Evolutionary conservation across 2,329 filamentous ascomycete species (phyloP), one percentile per base, ranked within the genome.

Genomic region (Cladosporium phlei): DNA sequence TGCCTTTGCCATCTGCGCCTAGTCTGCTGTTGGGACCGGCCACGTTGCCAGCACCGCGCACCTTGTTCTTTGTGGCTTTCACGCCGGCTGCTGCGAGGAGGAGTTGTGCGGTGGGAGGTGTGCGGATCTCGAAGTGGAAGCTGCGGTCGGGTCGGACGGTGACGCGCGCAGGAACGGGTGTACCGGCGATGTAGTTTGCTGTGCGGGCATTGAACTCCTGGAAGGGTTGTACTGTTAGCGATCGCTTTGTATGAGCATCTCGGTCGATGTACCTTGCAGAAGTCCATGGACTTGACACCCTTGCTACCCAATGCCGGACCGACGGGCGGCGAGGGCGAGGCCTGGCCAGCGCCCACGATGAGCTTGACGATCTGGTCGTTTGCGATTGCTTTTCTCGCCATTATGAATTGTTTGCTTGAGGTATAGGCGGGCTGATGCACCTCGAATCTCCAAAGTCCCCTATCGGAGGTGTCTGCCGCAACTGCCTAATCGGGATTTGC

Each of bases 261-360:
- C 28, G 16, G 11, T 28, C 30, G n/a, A 40, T 64, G 48, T 66
- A 95, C 91, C 79, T 97, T 97, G 82, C 93, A 97, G 68, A 97
- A 98, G 71, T 98, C 93, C 85, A 98, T 98, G 49, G 87, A 94
- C 76, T 98, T 98, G 53, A 98, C 86, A 76, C 93, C 93, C 75
- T 96, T 97, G 68, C 85, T 91, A 72, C 93, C 93, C 55, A 98
- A 79, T 45, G 93, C 93, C 49, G 93, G 93, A 75, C 93, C 93
- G 61, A 98, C 90, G 4, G 93, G 93, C 25, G 93, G 93, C 70
- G 89, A 94, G 22, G 93, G 93, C 61, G 84, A 91, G 50, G 93
- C 93, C 69, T 96, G 88, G 20, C 93, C 93, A 48, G 93, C 93
- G 60, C 91, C 93, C 52, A 98, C 93, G 57, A 98, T 95, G 68